A percentile compares a stretch with the other conserved stretches of the same genome.
phyloP scores from a whole-genome alignment of 208 protist species.

The Crithidia fasciculata region DNA sequence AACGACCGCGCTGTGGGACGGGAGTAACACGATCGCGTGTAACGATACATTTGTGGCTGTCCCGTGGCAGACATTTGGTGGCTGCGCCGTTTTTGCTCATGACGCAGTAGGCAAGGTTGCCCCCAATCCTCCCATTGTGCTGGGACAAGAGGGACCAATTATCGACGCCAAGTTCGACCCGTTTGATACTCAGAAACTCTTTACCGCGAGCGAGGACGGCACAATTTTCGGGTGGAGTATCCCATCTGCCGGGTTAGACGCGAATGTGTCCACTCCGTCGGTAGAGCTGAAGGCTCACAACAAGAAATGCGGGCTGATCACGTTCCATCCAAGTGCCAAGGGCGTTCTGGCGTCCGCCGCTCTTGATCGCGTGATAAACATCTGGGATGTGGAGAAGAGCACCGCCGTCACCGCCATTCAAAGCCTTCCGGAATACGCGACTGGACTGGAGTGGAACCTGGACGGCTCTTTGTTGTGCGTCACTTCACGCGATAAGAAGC shows the following conservation, averaged over 20 bases:
- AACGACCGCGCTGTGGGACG: slow-evolving; percentile 62
- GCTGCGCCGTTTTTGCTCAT: slow-evolving; percentile 57
- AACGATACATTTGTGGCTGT: slow-evolving; percentile 73
- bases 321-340: slow-evolving; percentile 70
- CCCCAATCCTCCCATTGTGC: slow-evolving; percentile 47
- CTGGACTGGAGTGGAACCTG: slow-evolving; percentile 93
- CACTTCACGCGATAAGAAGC: slow-evolving; percentile 94
- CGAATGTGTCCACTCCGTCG: slow-evolving; percentile 36
- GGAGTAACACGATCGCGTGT: slow-evolving; percentile 72
- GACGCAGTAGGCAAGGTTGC: slow-evolving; percentile 42
- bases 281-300: slow-evolving; percentile 63
- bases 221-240: slow-evolving; percentile 77
- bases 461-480: slow-evolving; percentile 89
- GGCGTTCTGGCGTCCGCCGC: slow-evolving; percentile 77
- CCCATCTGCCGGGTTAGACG: slow-evolving; percentile 55
- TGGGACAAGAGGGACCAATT: slow-evolving; percentile 67
- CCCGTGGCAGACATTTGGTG: slow-evolving; percentile 57
- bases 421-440: slow-evolving; percentile 88
- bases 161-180: slow-evolving; percentile 83
- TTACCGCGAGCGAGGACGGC: slow-evolving; percentile 79
- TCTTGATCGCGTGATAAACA: slow-evolving; percentile 68
- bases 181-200: slow-evolving; percentile 70
- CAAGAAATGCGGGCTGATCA: slow-evolving; percentile 78
- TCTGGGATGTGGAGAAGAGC: slow-evolving; percentile 94
- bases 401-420: slow-evolving; percentile 52